Evolutionary conservation across 2,329 filamentous ascomycete genomes (phyloP), one percentile per base, ranked within the genome.

Genomic region (Xylariaceae sp.): DNA sequence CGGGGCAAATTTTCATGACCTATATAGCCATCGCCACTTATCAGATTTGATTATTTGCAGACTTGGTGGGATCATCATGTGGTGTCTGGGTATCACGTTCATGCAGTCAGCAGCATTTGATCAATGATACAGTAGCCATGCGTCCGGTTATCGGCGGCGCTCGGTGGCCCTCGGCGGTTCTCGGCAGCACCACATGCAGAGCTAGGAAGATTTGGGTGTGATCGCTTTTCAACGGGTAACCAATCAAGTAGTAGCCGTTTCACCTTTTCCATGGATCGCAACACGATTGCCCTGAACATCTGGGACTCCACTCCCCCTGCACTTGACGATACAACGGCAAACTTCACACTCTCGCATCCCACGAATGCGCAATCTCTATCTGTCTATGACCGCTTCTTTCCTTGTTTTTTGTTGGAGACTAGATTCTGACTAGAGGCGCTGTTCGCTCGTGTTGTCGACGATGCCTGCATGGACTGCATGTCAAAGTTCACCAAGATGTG

Each of bases 111-210:
- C 48, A 31, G 23, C 49, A 23, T 28, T 36, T 44, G 14, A 29
- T n/a, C n/a, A n/a, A n/a, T n/a, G n/a, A n/a, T n/a, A n/a, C 7
- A 36, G 21, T 28, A 37, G 33, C 12, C 34, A 16, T 21, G 31
- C 14, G 0, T 17, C 37, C 57, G 53, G 49, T 16, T 58, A 45
- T 55, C 53, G 56, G 53, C 40, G 56, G 56, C 40, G 14, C 47
- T 62, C 59, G 56, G 60, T 12, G 56, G 57, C 31, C 21, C 49
- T 60, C 53, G 57, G 49, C 33, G 50, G 53, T 45, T 41, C 48
- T 57, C 58, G 58, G 58, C 39, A 48, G 29, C 53, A 37, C 46
- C 40, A 44, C 53, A 39, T 23, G 31, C 11, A 16, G 17, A 24
- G n/a, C n/a, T n/a, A n/a, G n/a, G n/a, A 45, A 36, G 43, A 21